phyloP scores from a whole-genome alignment of 192 early-diverging fungal genomes.

The Spizellomyces punctatus region DNA sequence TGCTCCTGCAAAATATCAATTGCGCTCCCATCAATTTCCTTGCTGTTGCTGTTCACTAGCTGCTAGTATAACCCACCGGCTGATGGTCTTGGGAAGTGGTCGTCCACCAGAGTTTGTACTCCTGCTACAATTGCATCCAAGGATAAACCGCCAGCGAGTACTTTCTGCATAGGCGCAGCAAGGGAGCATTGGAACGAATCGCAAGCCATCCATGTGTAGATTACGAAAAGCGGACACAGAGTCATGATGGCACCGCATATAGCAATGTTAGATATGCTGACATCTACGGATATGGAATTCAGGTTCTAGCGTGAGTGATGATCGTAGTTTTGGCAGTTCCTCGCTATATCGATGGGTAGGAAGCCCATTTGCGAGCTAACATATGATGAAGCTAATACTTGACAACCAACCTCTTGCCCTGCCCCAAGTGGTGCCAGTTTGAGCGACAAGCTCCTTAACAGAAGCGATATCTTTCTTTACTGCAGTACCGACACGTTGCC shows the following conservation, averaged over 20 bases:
- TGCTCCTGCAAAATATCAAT: conserved; percentile 44
- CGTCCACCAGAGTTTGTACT: conserved; percentile 21
- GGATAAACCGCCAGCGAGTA: conserved; percentile 36
- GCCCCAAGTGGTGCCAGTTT: conserved; percentile 76
- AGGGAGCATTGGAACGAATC: conserved; percentile 67
- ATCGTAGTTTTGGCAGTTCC: not conserved
- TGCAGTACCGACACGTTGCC: conserved; percentile 22
- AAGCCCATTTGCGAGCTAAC: not conserved
- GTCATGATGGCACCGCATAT: conserved; percentile 59
- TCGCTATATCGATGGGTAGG: not conserved
- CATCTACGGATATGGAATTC: conserved; percentile 20
- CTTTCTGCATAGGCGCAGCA: conserved; percentile 51
- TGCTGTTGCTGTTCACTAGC: not conserved
- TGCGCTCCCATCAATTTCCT: not conserved
- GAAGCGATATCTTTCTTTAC: conserved; percentile 12
- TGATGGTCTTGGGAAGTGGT: conserved; percentile 48
- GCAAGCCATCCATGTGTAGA: conserved; percentile 73
- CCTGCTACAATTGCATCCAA: conserved; percentile 25
- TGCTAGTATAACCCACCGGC: conserved; percentile 15
- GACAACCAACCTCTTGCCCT: conserved; percentile 61
- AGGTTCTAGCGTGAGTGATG: not conserved
- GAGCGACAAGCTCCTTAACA: conserved; percentile 42
- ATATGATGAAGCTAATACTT: not conserved
- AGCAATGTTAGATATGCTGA: conserved; percentile 50
- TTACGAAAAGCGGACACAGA: conserved; percentile 64